Evolutionary conservation across 768 basidiomycete species (phyloP), one percentile per base, ranked within the genome.

Genomic region (Trametes villosa): DNA sequence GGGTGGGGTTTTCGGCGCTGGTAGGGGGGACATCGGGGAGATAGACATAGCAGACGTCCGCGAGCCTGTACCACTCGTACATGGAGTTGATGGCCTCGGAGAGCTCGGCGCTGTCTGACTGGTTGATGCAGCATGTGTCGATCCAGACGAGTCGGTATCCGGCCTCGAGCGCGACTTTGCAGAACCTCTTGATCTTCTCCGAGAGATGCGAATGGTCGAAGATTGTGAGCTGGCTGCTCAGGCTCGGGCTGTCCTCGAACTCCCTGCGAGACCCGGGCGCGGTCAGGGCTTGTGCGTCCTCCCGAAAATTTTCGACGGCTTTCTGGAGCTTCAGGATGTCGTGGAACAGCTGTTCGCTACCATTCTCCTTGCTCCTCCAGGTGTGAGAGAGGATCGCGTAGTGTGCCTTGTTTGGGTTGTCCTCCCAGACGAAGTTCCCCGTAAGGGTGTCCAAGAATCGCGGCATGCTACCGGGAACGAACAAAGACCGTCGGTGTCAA

Each of bases 31-130:
- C 54, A 20, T 56, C 54, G 12, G n/a, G 20, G 30, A 56, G 54
- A 18, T 33, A 36, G 9, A 33, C 53, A n/a, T 20, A 45, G 30
- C 53, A 54, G 7, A 54, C 20, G 17, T 29, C 18, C 29, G 53
- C 40, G 9, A 18, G 29, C 9, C 31, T 17, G n/a, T 44, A 54
- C 27, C 26, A 33, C 29, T 17, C 41, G n/a, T 31, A 54, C 41
- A 45, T 54, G 8, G 53, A 44, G 53, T 54, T 52, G 50, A 52
- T 41, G 5, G 52, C 38, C 34, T 27, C 52, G 1, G 38, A 41
- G 12, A 40, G 26, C 38, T 41, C 38, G 5, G 40, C 38, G 18
- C 52, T 40, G 26, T 38, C 42, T 13, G 9, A 6, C 15, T 26
- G 11, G 38, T 53, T 38, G 36, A 40, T 53, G 12, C 38, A 53